Percentiles rank a stretch among this genome's conserved stretches.
These are phyloP conservation scores for Phytophthora pistaciae DNA, from an alignment of 352 stramenopile genomes.

Conservation along the genomic window DNA sequence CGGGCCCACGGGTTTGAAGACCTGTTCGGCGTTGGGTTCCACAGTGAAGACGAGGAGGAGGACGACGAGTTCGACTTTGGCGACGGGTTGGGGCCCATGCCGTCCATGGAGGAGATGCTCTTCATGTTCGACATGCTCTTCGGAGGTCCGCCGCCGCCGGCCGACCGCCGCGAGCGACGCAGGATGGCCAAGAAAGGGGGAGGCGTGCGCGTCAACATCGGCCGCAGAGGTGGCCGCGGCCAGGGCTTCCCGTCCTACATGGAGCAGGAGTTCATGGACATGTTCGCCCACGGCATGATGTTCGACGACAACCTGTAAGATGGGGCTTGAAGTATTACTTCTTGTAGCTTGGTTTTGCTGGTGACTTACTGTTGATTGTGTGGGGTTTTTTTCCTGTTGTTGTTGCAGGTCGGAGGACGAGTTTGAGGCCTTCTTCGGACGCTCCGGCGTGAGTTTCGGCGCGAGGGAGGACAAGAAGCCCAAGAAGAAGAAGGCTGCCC, in stretches of 20 bases:
- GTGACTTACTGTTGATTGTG: background rate
- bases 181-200: conserved; percentile 7
- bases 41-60: background rate
- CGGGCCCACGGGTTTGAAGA: conserved; percentile 12
- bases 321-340: background rate
- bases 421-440: conserved; percentile 55
- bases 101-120: conserved; percentile 78
- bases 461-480: conserved; percentile 7
- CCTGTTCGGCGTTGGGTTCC: conserved; percentile 3
- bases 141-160: conserved; percentile 15
- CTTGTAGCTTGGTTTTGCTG: background rate
- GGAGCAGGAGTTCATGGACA: conserved; percentile 33
- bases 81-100: conserved; percentile 28
- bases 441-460: conserved; percentile 17
- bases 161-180: background rate
- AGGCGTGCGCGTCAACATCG: conserved; percentile 31
- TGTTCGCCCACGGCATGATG: conserved; percentile 36
- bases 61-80: conserved; percentile 34
- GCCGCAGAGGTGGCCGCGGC: conserved; percentile 14
- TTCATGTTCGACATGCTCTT: conserved; percentile 86
- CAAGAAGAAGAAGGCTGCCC: background rate
- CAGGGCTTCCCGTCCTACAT: conserved; percentile 22
- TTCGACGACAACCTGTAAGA: conserved; percentile 14
- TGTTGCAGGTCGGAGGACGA: conserved; percentile 43
- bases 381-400: background rate